These are phyloP conservation scores for Fistulifera pelliculosa DNA, from an alignment of 108 stramenopile genomes.

Conservation along the genomic window DNA sequence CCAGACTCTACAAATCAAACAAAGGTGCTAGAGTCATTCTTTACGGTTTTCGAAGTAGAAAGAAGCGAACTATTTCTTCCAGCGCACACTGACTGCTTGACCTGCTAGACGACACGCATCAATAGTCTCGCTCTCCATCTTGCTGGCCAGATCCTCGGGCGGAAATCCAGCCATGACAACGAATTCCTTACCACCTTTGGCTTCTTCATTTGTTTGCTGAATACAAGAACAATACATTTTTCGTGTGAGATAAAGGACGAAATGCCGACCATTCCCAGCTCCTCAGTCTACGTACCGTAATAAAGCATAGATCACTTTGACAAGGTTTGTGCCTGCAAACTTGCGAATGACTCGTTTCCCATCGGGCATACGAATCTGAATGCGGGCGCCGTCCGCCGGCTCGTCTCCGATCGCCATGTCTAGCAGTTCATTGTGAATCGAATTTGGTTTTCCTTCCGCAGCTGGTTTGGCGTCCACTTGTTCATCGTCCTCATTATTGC, in stretches of 20 bases:
- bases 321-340: conserved; percentile 39
- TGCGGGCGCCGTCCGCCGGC: conserved; percentile 48
- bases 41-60: too few species aligned
- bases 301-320: conserved; percentile 68
- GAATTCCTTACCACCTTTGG: conserved; percentile 53
- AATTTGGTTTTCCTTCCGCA: background rate
- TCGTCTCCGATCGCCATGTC: conserved; percentile 44
- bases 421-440: conserved; percentile 37
- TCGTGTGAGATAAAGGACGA: conserved; percentile 8
- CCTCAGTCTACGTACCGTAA: conserved; percentile 39
- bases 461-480: conserved; percentile 3
- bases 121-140: conserved; percentile 52
- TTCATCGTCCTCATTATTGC: conserved; percentile 19
- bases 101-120: conserved; percentile 48
- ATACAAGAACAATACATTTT: background rate
- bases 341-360: conserved; percentile 66
- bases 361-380: conserved; percentile 80
- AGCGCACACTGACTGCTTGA: conserved; percentile 61
- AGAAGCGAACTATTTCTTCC: conserved; percentile 41
- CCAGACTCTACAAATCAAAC: too few species aligned
- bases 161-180: conserved; percentile 75
- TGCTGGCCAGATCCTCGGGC: conserved; percentile 54
- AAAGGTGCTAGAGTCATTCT: too few species aligned
- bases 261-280: too few species aligned
- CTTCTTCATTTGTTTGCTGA: conserved; percentile 56